phyloP scores from a whole-genome alignment of 257 asterid genomes.

The Fraxinus quadrangulata region DNA sequence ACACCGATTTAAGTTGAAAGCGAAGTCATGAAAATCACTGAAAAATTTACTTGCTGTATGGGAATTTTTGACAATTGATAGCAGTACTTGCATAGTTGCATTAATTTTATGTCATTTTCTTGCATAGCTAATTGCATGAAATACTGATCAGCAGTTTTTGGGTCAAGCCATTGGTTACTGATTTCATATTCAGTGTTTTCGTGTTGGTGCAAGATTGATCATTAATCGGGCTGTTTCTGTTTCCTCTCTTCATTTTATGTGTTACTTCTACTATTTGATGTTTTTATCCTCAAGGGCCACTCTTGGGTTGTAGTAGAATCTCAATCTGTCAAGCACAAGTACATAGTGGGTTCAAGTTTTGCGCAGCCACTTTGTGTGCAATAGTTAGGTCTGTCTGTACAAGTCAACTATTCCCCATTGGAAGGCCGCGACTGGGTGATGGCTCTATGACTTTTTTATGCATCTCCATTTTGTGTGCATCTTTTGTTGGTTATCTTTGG shows the following conservation, averaged over 20 bases:
- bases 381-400: constrained; percentile 15
- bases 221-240: background rate
- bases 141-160: background rate
- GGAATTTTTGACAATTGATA: constrained; percentile 12
- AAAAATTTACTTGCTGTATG: background rate
- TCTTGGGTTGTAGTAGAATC: constrained; percentile 21
- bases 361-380: constrained; percentile 26
- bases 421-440: constrained; percentile 22
- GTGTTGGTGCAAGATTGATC: background rate
- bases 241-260: background rate
- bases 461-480: background rate
- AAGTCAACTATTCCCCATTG: constrained; percentile 25
- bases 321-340: constrained; percentile 26
- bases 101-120: background rate
- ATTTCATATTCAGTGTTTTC: background rate
- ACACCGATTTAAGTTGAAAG: background rate
- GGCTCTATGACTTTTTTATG: constrained; percentile 5
- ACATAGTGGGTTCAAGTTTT: constrained; percentile 23
- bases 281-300: constrained; percentile 4
- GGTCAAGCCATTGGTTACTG: background rate
- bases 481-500: background rate
- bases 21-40: constrained; percentile 7
- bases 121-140: background rate
- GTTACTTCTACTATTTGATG: background rate
- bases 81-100: background rate